phyloP scores from a whole-genome alignment of 176 grass and related monocot species.

The Ampelocalamus luodianensis region DNA sequence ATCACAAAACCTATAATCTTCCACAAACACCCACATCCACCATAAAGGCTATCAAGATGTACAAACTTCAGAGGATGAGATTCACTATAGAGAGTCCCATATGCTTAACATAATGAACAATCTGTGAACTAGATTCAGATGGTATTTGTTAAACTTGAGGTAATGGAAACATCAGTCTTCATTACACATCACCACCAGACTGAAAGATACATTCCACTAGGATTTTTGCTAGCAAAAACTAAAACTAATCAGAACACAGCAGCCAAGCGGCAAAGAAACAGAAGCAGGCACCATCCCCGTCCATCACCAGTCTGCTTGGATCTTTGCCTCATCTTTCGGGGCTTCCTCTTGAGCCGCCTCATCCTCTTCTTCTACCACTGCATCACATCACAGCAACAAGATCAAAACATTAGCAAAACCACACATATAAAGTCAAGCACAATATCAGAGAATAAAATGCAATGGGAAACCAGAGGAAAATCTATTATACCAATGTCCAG shows the following conservation, averaged over 20 bases:
- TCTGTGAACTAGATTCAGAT: not conserved
- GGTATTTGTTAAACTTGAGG: not conserved
- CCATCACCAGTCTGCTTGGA: conserved; percentile 51
- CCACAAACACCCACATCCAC: not conserved
- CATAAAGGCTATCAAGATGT: too few relatives aligned
- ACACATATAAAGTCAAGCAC: too few relatives aligned
- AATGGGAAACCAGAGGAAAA: not conserved
- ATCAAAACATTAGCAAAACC: not conserved
- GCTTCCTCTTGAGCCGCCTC: conserved; percentile 83
- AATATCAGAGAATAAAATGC: too few relatives aligned
- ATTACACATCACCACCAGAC: not conserved
- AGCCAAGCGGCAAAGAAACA: not conserved
- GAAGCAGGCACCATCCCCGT: too few relatives aligned
- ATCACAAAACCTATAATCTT: too few relatives aligned
- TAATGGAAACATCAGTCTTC: not conserved
- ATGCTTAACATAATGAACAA: too few relatives aligned
- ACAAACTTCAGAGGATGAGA: too few relatives aligned
- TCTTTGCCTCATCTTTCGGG: conserved; percentile 83
- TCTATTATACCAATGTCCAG: not conserved
- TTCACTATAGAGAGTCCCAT: too few relatives aligned
- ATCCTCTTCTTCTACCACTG: conserved; percentile 85
- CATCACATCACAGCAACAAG: not conserved
- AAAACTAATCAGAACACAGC: not conserved
- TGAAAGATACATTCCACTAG: conserved; percentile 9
- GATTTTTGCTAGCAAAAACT: not conserved